Evolutionary conservation across 1,284 basidiomycete genomes (phyloP), one percentile per base, ranked within the genome.

Genomic region (Puccinia coronata): DNA sequence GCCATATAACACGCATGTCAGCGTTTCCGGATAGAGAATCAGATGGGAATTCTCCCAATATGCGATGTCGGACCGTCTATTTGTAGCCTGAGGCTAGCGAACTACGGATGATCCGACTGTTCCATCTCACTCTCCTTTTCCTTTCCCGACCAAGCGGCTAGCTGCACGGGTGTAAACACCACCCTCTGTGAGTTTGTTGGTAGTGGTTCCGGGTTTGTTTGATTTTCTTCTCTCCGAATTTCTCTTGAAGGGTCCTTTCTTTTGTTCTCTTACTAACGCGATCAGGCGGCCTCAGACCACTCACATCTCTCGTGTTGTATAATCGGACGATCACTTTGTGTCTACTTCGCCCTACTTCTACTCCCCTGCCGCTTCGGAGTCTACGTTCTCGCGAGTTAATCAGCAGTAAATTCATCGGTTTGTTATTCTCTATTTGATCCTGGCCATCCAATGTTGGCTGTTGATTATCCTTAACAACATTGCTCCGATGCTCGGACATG

Each of bases 61-160:
- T 67, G 34, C 34, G 25, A 11, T 67, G 63, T 67, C 20, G 63
- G 63, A 18, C 34, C 36, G 36, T 47, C 63, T 28, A 57, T 23
- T 31, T 31, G 55, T 57, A 57, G 6, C n/a, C 55, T 57, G 55
- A 57, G 55, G 9, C 55, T 65, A 65, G 18, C n/a, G 25, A 65
- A 47, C 67, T 25, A 47, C 41, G 67, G 67, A 49, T 70, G 39
- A 49, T 70, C 36, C 67, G 36, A 70, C 43, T 11, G n/a, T 70
- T 70, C 67, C 41, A 41, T 70, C 34, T 70, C 11, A 18, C 67
- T 70, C 67, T 70, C 67, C 67, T 70, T n/a, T n/a, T n/a, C n/a
- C n/a, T 70, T 70, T 70, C 34, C 43, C 67, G 16, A 70, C 67
- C 67, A 70, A 47, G 43, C 67, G 43, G 41, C 67, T 49, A 70